phyloP scores from a whole-genome alignment of 2,329 filamentous ascomycete genomes.

The Pezicula carpinea region DNA sequence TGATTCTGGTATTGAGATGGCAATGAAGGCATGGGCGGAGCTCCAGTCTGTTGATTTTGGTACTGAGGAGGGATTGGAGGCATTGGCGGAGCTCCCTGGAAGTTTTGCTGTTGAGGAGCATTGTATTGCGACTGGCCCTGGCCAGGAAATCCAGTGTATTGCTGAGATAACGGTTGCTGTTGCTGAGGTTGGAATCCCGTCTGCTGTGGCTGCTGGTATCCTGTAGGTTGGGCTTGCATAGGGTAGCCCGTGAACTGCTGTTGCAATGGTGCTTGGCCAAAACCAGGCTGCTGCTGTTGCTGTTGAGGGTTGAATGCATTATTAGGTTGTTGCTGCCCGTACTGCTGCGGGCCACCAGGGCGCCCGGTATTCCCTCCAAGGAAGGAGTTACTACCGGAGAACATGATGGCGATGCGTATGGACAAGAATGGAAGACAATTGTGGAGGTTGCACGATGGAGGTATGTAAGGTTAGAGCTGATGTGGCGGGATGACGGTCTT shows the following conservation, averaged over 20 bases:
- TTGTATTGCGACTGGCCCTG: conserved; percentile 40
- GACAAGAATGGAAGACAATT: conserved; percentile 8
- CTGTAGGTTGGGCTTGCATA: conserved; percentile 25
- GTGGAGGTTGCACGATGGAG: conserved; percentile 4
- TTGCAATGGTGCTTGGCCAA: conserved; percentile 29
- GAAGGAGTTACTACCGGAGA: conserved; percentile 82
- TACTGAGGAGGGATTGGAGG: conserved; percentile 29
- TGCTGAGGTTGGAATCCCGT: conserved; percentile 50
- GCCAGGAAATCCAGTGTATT: conserved; percentile 55
- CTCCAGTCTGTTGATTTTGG: conserved; percentile 20
- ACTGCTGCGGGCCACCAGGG: conserved; percentile 62
- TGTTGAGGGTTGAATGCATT: conserved; percentile 24
- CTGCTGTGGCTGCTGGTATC: conserved; percentile 47
- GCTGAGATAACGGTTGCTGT: conserved; percentile 47
- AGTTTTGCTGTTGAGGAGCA: conserved; percentile 40
- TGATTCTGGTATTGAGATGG: conserved; percentile 35
- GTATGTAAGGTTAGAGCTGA: neutral
- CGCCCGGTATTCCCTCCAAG: conserved; percentile 74
- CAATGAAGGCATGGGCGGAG: conserved; percentile 28
- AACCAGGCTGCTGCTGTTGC: conserved; percentile 35
- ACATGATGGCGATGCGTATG: conserved; percentile 55
- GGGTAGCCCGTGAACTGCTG: conserved; percentile 27
- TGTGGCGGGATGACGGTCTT: too few relatives aligned
- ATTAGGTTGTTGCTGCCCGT: conserved; percentile 33
- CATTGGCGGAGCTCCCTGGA: conserved; percentile 28